A percentile compares a stretch with the other conserved stretches of the same genome.
phyloP scores from a whole-genome alignment of 1,284 basidiomycete genomes.

The Porodaedalea pini region DNA sequence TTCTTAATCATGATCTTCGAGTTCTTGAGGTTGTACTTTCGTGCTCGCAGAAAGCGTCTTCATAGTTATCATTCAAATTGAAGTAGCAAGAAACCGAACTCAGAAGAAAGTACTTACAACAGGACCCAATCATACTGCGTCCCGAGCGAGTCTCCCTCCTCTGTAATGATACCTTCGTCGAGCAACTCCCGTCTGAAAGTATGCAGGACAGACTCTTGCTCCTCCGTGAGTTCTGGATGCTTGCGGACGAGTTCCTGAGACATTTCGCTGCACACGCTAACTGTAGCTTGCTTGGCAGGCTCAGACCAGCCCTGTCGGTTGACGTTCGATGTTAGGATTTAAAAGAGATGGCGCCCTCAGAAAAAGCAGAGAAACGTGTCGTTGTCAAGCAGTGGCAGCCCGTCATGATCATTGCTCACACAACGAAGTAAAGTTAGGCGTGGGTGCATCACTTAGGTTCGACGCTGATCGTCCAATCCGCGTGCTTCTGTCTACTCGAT shows the following conservation, averaged over 20 bases:
- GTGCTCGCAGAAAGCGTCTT: conserved; percentile 67
- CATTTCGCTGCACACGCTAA: background rate
- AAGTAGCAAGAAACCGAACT: background rate
- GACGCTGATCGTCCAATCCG: background rate
- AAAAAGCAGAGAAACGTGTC: background rate
- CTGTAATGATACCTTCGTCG: conserved; percentile 16
- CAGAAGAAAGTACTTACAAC: conserved; percentile 7
- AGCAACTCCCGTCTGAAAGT: conserved; percentile 16
- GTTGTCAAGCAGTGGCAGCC: background rate
- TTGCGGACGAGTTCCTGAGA: background rate
- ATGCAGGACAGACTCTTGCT: conserved; percentile 11
- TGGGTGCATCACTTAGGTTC: background rate
- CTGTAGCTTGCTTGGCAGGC: too few relatives aligned
- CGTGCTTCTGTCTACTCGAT: too few relatives aligned
- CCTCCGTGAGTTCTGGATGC: conserved; percentile 12
- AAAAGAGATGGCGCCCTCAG: too few relatives aligned
- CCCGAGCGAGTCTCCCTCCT: conserved; percentile 19
- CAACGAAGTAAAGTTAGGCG: background rate
- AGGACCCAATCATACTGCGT: conserved; percentile 20
- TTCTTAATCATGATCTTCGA: conserved; percentile 57
- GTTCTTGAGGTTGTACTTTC: conserved; percentile 52
- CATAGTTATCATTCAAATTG: background rate
- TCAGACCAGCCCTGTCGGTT: too few relatives aligned
- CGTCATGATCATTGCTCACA: background rate
- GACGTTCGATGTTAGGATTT: too few relatives aligned